These are phyloP conservation scores for Rhamnella rubrinervis DNA, from an alignment of 331 rosid genomes.

Conservation along the genomic window DNA sequence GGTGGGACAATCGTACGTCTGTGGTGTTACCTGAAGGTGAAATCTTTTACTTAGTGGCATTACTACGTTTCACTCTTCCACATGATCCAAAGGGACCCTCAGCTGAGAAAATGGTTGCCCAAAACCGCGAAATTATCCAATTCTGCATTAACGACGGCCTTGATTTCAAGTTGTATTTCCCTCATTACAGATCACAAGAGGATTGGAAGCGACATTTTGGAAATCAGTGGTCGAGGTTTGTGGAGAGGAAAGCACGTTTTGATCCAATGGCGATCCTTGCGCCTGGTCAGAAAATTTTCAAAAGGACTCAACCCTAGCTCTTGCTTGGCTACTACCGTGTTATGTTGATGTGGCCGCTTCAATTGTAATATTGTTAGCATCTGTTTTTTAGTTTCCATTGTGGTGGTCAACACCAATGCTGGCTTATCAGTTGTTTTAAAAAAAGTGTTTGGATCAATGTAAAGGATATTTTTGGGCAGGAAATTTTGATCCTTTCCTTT, in stretches of 20 bases:
- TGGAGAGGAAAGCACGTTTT: constrained; percentile 50
- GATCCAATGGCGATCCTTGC: constrained; percentile 89
- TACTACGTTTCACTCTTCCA: constrained; percentile 70
- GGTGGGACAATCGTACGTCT: constrained; percentile 94
- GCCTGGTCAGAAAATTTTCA: constrained; percentile 85
- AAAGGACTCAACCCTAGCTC: constrained; percentile 43
- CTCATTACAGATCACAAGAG: constrained; percentile 66
- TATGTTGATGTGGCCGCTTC: background rate
- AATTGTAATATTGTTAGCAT: constrained; percentile 17
- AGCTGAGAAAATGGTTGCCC: constrained; percentile 46
- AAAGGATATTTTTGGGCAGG: constrained; percentile 24
- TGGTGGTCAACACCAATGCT: constrained; percentile 21
- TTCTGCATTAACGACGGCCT: constrained; percentile 41
- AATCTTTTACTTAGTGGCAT: constrained; percentile 79
- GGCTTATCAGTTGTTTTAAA: background rate
- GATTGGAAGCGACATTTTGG: constrained; percentile 86
- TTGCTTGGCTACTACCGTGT: background rate
- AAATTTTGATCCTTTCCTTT: background rate
- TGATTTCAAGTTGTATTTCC: constrained; percentile 81
- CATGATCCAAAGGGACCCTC: constrained; percentile 48
- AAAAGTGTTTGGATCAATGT: constrained; percentile 20
- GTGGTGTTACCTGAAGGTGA: constrained; percentile 71
- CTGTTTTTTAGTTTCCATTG: background rate
- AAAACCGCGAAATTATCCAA: constrained; percentile 63
- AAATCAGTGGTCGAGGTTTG: constrained; percentile 61